Conservation (phyloP, 2,329 filamentous ascomycete species). For the Xylariaceae sp. region DNA sequence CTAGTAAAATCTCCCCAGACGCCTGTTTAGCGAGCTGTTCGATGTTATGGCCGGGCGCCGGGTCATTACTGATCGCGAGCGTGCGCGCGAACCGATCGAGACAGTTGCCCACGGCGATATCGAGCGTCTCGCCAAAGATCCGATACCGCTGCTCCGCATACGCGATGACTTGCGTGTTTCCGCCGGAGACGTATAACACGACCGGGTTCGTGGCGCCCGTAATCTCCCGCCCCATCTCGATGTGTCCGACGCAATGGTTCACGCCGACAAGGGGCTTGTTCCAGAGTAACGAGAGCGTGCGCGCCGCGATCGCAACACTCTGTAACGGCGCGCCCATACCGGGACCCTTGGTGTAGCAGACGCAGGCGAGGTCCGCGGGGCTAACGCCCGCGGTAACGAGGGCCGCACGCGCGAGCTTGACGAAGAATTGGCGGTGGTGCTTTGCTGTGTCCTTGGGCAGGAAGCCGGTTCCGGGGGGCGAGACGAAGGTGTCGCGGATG, state of each 20-base stretch:
- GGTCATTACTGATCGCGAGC: conserved; percentile 87
- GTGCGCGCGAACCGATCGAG: conserved; percentile 93
- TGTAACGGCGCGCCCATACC: conserved; percentile 95
- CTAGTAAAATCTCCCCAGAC: conserved; percentile 58
- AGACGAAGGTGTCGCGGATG: conserved; percentile 86
- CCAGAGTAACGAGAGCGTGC: conserved; percentile 80
- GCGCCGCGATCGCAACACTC: conserved; percentile 77
- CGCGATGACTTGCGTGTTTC: conserved; percentile 96
- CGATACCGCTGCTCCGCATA: conserved; percentile 92
- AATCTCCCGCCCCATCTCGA: conserved; percentile 95
- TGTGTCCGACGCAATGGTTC: conserved; percentile 97
- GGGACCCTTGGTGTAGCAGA: conserved; percentile 93
- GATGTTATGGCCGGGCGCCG: conserved; percentile 95
- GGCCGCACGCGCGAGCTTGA: conserved; percentile 71
- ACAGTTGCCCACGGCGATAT: conserved; percentile 97
- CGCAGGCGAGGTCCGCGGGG: conserved; percentile 70
- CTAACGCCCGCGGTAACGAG: conserved; percentile 62
- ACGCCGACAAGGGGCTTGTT: conserved; percentile 83
- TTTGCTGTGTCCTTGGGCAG: conserved; percentile 92
- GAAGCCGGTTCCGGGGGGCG: conserved; percentile 89
- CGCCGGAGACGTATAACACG: conserved; percentile 90
- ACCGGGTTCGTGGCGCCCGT: conserved; percentile 88
- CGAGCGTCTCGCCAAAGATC: conserved; percentile 95
- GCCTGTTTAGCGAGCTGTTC: conserved; percentile 82
- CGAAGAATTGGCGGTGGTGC: conserved; percentile 85